Conservation (phyloP, 768 basidiomycete genomes). For the Hydnomerulius pinastri region DNA sequence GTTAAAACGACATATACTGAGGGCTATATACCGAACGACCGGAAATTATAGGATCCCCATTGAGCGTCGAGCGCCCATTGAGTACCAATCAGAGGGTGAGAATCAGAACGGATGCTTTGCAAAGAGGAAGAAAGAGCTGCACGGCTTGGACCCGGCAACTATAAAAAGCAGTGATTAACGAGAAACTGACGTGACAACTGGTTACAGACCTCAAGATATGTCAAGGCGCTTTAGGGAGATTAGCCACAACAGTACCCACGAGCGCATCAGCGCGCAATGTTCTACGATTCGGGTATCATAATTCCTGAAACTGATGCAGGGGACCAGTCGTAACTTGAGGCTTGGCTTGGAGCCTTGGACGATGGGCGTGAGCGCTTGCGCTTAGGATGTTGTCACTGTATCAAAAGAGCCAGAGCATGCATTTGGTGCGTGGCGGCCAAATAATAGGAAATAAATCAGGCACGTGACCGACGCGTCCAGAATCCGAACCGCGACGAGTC, state of each 20-base stretch:
- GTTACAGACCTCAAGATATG: conserved; percentile 12
- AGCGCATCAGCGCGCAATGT: too few relatives aligned
- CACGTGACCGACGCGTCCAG: conserved; percentile 36
- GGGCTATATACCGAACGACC: conserved; percentile 32
- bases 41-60: conserved; percentile 28
- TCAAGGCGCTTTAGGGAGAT: too few relatives aligned
- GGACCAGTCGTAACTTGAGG: too few relatives aligned
- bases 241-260: too few relatives aligned
- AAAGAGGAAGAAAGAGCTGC: not conserved
- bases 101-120: not conserved
- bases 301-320: too few relatives aligned
- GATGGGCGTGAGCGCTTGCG: too few relatives aligned
- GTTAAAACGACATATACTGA: conserved; percentile 3
- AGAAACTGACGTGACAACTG: conserved; percentile 10
- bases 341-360: too few relatives aligned
- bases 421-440: conserved; percentile 2
- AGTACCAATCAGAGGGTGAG: conserved; percentile 18
- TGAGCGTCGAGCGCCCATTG: conserved; percentile 6
- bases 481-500: conserved; percentile 30
- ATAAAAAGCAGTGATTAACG: not conserved
- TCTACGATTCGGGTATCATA: too few relatives aligned
- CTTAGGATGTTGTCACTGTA: too few relatives aligned
- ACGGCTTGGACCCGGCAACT: not conserved
- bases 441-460: conserved; percentile 26
- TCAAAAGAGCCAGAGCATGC: too few relatives aligned